Conservation (phyloP, 257 asterid genomes). For the Solanum lignicaule region DNA sequence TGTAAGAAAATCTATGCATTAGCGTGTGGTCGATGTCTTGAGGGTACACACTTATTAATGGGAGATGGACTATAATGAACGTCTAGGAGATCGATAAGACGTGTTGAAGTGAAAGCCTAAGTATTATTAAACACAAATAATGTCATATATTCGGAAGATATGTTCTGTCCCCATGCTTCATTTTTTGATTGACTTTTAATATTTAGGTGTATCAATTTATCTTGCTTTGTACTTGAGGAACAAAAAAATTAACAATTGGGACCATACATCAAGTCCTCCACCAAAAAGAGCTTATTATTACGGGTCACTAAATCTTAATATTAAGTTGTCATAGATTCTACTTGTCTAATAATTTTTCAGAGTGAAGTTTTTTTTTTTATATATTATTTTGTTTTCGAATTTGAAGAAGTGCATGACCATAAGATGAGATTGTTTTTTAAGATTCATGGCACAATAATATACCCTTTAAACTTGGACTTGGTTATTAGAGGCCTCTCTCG, state of each 20-base stretch:
- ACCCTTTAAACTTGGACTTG: background rate
- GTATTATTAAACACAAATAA: background rate
- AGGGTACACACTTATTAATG: background rate
- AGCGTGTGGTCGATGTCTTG: background rate
- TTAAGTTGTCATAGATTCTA: background rate
- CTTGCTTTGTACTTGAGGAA: background rate
- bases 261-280: background rate
- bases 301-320: background rate
- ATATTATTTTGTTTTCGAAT: background rate
- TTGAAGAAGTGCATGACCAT: background rate
- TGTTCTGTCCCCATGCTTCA: background rate
- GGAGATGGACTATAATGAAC: background rate
- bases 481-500: background rate
- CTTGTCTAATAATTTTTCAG: background rate
- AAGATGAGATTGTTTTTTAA: background rate
- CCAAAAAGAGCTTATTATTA: background rate
- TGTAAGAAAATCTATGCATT: background rate
- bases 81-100: background rate
- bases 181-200: background rate
- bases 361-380: background rate
- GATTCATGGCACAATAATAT: background rate
- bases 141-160: background rate
- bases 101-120: background rate
- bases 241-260: background rate
- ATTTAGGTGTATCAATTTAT: background rate